Percentiles rank a stretch among this genome's conserved stretches.
Evolutionary conservation across 805 yeast species (phyloP).

Genomic region (Helenozyma rhizophorensis): DNA sequence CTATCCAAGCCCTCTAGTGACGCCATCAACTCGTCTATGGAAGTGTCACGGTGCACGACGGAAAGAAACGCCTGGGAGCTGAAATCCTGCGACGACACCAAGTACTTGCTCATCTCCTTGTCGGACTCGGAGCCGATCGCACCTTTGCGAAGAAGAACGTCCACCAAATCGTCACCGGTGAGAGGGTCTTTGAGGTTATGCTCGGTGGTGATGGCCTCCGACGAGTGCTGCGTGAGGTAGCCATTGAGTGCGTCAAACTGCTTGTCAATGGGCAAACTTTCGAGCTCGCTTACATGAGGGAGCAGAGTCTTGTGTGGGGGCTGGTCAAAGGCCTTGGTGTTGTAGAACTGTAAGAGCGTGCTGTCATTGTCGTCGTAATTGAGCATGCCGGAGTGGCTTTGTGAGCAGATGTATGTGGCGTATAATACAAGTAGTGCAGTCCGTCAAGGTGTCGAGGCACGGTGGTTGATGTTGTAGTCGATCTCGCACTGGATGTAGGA

Average conservation of each 20-base stretch:
- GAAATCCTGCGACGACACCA: conserved; percentile 35
- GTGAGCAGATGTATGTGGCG: neutral
- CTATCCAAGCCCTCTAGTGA: conserved; percentile 29
- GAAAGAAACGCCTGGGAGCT: conserved; percentile 33
- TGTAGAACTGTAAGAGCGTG: conserved; percentile 27
- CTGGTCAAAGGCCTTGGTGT: conserved; percentile 22
- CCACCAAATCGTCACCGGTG: conserved; percentile 25
- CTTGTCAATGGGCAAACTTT: conserved; percentile 21
- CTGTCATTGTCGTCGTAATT: conserved; percentile 28
- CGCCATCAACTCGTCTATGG: conserved; percentile 29
- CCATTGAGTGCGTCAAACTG: conserved; percentile 28
- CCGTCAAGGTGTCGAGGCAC: neutral
- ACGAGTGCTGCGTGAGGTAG: conserved; percentile 13
- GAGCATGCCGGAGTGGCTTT: conserved; percentile 17
- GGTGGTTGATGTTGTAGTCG: too few species aligned
- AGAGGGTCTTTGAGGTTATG: conserved; percentile 29
- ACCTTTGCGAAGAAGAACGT: conserved; percentile 20
- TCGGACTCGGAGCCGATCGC: conserved; percentile 26
- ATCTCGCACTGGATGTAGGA: too few species aligned
- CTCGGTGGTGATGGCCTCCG: conserved; percentile 1
- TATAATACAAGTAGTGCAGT: neutral
- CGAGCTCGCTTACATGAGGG: conserved; percentile 16
- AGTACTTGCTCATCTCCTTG: conserved; percentile 25
- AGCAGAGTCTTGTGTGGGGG: conserved; percentile 14
- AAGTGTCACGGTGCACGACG: conserved; percentile 32